These are phyloP conservation scores for Tranzscheliella williamsii DNA, from an alignment of 1,284 basidiomycete species.

Conservation along the genomic window DNA sequence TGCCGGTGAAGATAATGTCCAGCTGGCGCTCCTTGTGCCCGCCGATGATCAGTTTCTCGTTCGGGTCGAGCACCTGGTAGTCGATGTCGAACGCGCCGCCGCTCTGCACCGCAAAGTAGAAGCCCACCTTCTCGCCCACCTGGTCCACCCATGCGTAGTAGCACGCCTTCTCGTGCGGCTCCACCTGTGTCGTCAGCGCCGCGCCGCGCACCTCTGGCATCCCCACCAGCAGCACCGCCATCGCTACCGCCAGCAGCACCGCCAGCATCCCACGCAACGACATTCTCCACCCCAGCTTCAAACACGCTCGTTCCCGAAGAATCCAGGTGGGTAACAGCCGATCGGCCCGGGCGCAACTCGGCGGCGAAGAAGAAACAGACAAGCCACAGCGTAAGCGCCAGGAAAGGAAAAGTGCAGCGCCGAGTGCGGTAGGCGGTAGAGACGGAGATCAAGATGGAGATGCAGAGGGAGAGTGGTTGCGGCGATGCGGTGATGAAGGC, in stretches of 20 bases:
- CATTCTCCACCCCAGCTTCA: too few relatives aligned
- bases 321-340: too few relatives aligned
- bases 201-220: slow-evolving; percentile 58
- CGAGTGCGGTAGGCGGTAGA: too few relatives aligned
- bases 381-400: too few relatives aligned
- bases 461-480: too few relatives aligned
- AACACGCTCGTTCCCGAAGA: too few relatives aligned
- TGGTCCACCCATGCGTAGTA: slow-evolving; percentile 98
- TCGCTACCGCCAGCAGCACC: neutral
- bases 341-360: too few relatives aligned
- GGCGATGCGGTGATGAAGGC: too few relatives aligned
- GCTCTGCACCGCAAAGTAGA: slow-evolving; percentile 79
- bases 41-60: slow-evolving; percentile 80
- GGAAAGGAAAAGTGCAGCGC: too few relatives aligned
- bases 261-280: neutral
- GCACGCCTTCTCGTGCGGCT: slow-evolving; percentile 83
- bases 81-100: slow-evolving; percentile 97
- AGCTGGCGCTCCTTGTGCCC: slow-evolving; percentile 87
- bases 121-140: slow-evolving; percentile 83
- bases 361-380: too few relatives aligned
- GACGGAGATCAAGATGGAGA: too few relatives aligned
- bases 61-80: slow-evolving; percentile 88
- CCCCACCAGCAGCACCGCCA: neutral
- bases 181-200: slow-evolving; percentile 83
- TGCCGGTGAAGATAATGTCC: slow-evolving; percentile 95